Evolutionary conservation across 1,284 basidiomycete species (phyloP).

Genomic region (Malassezia nana): DNA sequence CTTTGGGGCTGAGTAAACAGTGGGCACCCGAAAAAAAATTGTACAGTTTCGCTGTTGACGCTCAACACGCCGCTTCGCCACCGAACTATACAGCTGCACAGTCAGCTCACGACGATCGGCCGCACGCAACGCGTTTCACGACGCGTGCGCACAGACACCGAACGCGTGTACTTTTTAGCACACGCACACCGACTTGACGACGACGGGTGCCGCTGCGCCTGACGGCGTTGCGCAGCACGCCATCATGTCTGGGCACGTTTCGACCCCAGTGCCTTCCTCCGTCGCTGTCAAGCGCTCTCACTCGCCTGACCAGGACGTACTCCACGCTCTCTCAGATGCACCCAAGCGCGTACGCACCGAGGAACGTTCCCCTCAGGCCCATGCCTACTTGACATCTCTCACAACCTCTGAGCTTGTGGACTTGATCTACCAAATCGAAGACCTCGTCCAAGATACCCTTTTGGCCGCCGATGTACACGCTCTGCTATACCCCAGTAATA

Average conservation of each 20-base stretch:
- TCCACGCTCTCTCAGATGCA: neutral
- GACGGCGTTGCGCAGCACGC: neutral
- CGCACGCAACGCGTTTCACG: neutral
- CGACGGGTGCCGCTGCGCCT: constrained; percentile 2
- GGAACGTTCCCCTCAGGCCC: constrained; percentile 3
- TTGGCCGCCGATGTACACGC: constrained; percentile 2
- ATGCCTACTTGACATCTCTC: constrained; percentile 11
- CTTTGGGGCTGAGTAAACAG: neutral
- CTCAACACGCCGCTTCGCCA: constrained; percentile 1
- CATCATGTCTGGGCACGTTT: neutral
- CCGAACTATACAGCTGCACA: constrained; percentile 19
- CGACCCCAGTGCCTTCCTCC: neutral
- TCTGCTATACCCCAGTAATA: constrained; percentile 11
- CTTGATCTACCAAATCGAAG: constrained; percentile 10
- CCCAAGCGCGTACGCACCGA: constrained; percentile 10
- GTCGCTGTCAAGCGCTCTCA: constrained; percentile 16
- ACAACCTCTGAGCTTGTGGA: neutral
- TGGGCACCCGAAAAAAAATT: constrained; percentile 3
- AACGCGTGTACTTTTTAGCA: constrained; percentile 2
- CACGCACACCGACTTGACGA: neutral
- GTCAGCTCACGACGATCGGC: constrained; percentile 7
- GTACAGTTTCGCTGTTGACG: constrained; percentile 13
- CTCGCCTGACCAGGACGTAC: constrained; percentile 12
- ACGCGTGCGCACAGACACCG: constrained; percentile 18
- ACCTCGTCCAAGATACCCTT: constrained; percentile 10